These are phyloP conservation scores for Mycena rebaudengoi DNA, from an alignment of 768 basidiomycete species.

Conservation along the genomic window DNA sequence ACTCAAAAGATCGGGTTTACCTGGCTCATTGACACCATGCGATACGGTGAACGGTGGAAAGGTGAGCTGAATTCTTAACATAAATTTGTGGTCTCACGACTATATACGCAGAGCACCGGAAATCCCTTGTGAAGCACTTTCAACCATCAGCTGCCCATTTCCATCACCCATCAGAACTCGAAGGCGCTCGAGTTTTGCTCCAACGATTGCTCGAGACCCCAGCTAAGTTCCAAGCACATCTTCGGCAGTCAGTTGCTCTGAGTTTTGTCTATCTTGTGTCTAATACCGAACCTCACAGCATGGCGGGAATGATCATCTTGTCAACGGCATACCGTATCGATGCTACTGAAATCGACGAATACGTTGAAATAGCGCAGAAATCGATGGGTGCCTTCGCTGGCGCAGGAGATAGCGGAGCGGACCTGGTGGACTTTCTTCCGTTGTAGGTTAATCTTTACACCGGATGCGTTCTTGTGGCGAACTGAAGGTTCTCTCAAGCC, in stretches of 20 bases:
- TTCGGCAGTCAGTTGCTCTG: constrained; percentile 21
- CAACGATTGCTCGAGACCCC: constrained; percentile 17
- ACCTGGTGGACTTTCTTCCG: constrained; percentile 40
- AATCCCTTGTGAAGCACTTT: constrained; percentile 19
- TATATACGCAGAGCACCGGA: background rate
- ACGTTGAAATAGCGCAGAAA: constrained; percentile 40
- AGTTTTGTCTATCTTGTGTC: too few relatives aligned
- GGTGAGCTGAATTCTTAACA: background rate
- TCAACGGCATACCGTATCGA: constrained; percentile 45
- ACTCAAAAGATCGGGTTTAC: background rate
- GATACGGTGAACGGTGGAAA: constrained; percentile 7
- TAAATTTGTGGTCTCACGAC: background rate
- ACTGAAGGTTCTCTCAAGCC: constrained; percentile 21
- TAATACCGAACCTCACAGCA: constrained; percentile 1
- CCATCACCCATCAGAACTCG: constrained; percentile 13
- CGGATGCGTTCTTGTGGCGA: too few relatives aligned
- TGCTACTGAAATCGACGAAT: constrained; percentile 34
- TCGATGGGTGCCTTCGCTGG: constrained; percentile 36
- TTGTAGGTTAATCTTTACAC: background rate
- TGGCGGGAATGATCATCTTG: constrained; percentile 32
- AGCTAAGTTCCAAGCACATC: constrained; percentile 12
- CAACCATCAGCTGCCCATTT: constrained; percentile 12
- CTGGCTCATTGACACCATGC: background rate
- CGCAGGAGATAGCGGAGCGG: constrained; percentile 38
- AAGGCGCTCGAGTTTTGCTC: constrained; percentile 11